Evolutionary conservation across 345 rosid genomes (phyloP).

Genomic region (Bruguiera gymnorhiza): DNA sequence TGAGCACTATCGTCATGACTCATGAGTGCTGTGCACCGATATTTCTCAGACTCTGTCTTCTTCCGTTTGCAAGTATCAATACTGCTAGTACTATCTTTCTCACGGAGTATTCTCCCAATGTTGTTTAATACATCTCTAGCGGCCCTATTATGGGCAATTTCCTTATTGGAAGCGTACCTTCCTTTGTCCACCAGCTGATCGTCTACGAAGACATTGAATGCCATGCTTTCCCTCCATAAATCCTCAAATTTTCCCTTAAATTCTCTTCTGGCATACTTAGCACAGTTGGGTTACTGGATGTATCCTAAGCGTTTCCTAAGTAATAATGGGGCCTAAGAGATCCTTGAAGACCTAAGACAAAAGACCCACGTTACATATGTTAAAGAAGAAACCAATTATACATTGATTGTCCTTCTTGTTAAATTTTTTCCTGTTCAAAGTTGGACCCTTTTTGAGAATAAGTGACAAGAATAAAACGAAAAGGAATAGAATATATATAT

Average conservation of each 20-base stretch:
- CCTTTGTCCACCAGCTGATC: conserved; percentile 43
- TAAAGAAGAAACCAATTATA: too few relatives aligned
- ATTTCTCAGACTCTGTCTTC: too few relatives aligned
- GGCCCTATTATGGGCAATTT: conserved; percentile 50
- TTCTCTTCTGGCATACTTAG: conserved; percentile 55
- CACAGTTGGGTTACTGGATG: conserved; percentile 49
- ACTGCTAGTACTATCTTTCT: neutral
- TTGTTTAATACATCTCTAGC: conserved; percentile 58
- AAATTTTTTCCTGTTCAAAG: too few relatives aligned
- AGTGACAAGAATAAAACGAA: neutral
- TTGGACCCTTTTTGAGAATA: too few relatives aligned
- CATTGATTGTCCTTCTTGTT: too few relatives aligned
- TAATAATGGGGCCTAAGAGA: conserved; percentile 56
- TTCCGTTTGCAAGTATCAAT: too few relatives aligned
- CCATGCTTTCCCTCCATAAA: conserved; percentile 48
- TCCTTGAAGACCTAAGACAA: conserved; percentile 41
- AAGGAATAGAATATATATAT: neutral
- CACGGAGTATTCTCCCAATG: conserved; percentile 14
- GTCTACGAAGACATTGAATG: too few relatives aligned
- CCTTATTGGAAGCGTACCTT: conserved; percentile 38
- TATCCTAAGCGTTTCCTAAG: conserved; percentile 22
- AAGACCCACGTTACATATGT: too few relatives aligned
- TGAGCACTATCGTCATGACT: too few relatives aligned
- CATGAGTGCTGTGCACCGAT: too few relatives aligned
- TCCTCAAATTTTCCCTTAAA: conserved; percentile 43